Evolutionary conservation across 176 grass and related monocot genomes (phyloP), one percentile per base, ranked within the genome.

Genomic region (Triticum urartu): DNA sequence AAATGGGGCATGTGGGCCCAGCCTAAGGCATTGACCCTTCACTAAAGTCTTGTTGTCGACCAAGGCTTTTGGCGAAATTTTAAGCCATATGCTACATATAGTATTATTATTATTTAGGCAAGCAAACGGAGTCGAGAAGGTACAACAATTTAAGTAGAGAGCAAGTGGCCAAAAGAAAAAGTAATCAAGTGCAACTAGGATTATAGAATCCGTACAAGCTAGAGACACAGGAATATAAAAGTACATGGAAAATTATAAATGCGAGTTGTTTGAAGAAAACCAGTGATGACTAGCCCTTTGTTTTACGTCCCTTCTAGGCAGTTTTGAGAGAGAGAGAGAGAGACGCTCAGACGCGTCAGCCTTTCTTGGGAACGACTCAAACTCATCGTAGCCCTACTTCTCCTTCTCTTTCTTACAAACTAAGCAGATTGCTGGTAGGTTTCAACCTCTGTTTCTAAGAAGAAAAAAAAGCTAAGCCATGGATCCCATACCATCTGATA

Each of bases 171-270:
- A 5, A 32, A 79, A 6, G 30, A 45, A 79, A 50, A 74, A 75
- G 0, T n/a, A 42, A 68, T 15, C 17, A 36, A 35, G 65, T 50
- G 68, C 85, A 48, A 87, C 45, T 84, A 22, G 81, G 12, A 67
- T 21, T 87, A 87, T 22, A 75, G 7, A 84, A 87, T 6, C 4
- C 12, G 68, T 59, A 50, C 68, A 68, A 73, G 48, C 21, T 30
- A 18, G 17, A 68, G 80, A 80, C 75, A 75, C 56, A 1, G 9
- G 6, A 74, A 75, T 87, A 79, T 10, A 83, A 87, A 87, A 87
- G 67, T 68, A 67, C 61, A 75, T 65, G 3, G 47, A 48, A 48
- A 68, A 39, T 69, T 21, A 47, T 80, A 68, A 76, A 84, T 39
- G 11, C 0, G n/a, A 38, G 36, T 21, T 47, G 59, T 80, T 80